Evolutionary conservation across 1,284 basidiomycete species (phyloP).

Genomic region (Phellinidium pouzarii): DNA sequence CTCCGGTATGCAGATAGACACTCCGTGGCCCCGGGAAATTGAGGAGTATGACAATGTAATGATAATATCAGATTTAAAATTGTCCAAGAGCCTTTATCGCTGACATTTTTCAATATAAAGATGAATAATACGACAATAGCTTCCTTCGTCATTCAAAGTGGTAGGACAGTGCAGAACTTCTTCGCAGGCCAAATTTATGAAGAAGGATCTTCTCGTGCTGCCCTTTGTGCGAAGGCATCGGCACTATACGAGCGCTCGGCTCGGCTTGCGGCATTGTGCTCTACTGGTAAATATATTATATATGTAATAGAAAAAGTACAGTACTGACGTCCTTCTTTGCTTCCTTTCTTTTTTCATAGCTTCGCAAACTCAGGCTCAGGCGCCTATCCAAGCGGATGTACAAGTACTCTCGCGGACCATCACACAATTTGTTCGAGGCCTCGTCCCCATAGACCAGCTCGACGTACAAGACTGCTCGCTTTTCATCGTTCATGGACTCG

Average conservation of each 20-base stretch:
- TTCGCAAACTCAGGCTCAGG: background rate
- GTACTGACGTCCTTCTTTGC: background rate
- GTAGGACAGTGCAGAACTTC: constrained; percentile 2
- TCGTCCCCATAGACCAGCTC: constrained; percentile 22
- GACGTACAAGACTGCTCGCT: constrained; percentile 19
- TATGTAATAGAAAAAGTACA: background rate
- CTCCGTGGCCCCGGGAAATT: constrained; percentile 59
- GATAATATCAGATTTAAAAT: constrained; percentile 3
- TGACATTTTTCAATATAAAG: too few relatives aligned
- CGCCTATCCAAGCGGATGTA: background rate
- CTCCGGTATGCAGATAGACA: constrained; percentile 41
- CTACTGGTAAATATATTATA: background rate
- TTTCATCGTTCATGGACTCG: constrained; percentile 28
- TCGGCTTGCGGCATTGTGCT: background rate
- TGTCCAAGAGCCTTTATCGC: background rate
- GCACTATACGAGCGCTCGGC: constrained; percentile 14
- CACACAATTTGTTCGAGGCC: constrained; percentile 27
- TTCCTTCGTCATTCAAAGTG: background rate
- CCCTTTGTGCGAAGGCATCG: constrained; percentile 14
- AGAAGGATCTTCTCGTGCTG: background rate
- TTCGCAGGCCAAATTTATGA: background rate
- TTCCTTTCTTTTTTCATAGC: background rate
- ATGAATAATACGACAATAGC: background rate
- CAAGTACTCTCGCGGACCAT: constrained; percentile 23
- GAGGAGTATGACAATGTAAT: constrained; percentile 51